A percentile compares a stretch with the other conserved stretches of the same genome.
Conservation (phyloP, 1,284 basidiomycete species). For the Ustilago bromivora region DNA sequence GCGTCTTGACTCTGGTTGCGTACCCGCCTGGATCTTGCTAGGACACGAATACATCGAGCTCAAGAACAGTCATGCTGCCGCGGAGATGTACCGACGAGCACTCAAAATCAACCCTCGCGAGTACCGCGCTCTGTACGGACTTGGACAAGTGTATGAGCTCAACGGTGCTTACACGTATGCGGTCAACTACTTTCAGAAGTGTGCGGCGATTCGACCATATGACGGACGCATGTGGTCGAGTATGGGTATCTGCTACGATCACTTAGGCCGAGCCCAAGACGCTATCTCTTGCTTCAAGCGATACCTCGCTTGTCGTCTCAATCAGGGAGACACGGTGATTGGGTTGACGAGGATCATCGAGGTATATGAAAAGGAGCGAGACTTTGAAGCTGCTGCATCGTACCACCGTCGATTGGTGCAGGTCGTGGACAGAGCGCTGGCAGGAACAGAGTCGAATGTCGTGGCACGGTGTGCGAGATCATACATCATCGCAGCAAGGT, state of each 20-base stretch:
- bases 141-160: conserved; percentile 97
- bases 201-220: conserved; percentile 91
- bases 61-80: conserved; percentile 98
- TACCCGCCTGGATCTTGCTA: conserved; percentile 99
- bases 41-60: conserved; percentile 99
- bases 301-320: conserved; percentile 63
- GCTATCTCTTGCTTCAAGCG: conserved; percentile 67
- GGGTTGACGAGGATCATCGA: conserved; percentile 63
- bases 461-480: conserved; percentile 57
- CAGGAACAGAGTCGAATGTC: conserved; percentile 53
- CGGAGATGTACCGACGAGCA: conserved; percentile 95
- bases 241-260: conserved; percentile 91
- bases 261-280: conserved; percentile 73
- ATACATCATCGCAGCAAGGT: conserved; percentile 65
- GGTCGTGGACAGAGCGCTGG: conserved; percentile 53
- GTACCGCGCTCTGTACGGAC: conserved; percentile 97
- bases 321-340: conserved; percentile 60
- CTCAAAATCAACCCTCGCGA: conserved; percentile 91
- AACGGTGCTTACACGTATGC: conserved; percentile 96
- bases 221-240: conserved; percentile 97
- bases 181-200: conserved; percentile 94
- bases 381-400: conserved; percentile 50
- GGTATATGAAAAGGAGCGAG: conserved; percentile 60
- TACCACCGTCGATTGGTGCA: conserved; percentile 67
- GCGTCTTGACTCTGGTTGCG: conserved; percentile 90